Evolutionary conservation across 352 stramenopile genomes (phyloP), one percentile per base, ranked within the genome.

Genomic region (Peronospora destructor): DNA sequence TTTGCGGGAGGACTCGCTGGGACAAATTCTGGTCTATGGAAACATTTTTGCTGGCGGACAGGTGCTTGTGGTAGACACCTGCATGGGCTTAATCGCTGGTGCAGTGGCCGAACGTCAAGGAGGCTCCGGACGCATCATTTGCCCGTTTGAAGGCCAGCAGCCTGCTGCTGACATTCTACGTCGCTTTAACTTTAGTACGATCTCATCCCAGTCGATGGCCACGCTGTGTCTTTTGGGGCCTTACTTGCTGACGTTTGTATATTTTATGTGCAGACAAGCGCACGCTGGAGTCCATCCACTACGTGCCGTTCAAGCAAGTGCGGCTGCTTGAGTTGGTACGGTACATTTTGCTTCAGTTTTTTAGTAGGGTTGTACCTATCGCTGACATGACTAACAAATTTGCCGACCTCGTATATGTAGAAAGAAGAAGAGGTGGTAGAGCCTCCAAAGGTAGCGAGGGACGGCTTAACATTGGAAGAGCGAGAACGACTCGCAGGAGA

Each of bases 41-140:
- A 98, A 98, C 68, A 82, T 98, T 14, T 84, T 82, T 53, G 91
- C 92, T 0, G 83, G 83, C 7, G 73, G 74, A 7, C 77, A 95
- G 35, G 88, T 97, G 13, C 61, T 98, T 10, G 75, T 97, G 0
- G 82, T 96, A 16, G 94, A 98, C 54, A 96, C 77, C 11, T 95
- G 76, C 48, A 94, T 96, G 68, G 93, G 94, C 6, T 69, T 98
- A 17, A 65, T 98, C 12, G 86, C 83, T 0, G 91, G 91, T 28
- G 79, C 84, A 19, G 86, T 97, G 47, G 82, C 89, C 5, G 84
- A 97, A 58, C 77, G 85, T 14, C 79, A 84, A 53, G 62, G 57
- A 42, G 83, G 83, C 30, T 62, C 71, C 7, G 83, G 83, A 36
- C 76, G 75, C 21, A 76, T 91, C 41, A 73, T 94, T 40, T 78